phyloP scores from a whole-genome alignment of 2,329 filamentous ascomycete genomes.

The Periconia macrospinosa region DNA sequence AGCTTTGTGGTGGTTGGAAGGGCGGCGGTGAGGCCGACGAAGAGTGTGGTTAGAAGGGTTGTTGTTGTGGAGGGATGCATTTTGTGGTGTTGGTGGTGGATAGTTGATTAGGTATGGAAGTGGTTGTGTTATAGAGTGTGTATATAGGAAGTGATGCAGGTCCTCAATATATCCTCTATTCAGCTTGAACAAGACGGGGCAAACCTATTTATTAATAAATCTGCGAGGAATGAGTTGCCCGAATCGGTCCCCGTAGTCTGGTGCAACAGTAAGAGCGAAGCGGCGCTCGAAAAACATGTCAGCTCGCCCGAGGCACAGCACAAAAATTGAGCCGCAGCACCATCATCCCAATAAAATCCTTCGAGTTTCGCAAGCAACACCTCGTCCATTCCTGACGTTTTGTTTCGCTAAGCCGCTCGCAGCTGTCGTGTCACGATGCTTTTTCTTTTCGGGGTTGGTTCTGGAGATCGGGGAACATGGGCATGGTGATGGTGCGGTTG shows the following conservation, averaged over 20 bases:
- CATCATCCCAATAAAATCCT: not conserved
- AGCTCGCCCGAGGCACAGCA: not conserved
- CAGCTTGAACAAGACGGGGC: no score
- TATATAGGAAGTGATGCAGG: no score
- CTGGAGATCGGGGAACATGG: not conserved
- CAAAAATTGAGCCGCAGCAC: not conserved
- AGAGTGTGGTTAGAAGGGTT: conserved; percentile 4
- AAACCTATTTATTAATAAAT: no score
- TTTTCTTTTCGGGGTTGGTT: not conserved
- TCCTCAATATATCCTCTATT: no score
- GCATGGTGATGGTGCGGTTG: no score
- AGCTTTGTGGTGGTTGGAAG: conserved; percentile 2
- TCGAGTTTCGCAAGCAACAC: not conserved
- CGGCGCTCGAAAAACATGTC: not conserved
- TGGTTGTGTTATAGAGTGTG: no score
- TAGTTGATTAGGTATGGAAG: no score
- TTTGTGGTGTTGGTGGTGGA: no score
- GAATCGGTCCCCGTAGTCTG: no score
- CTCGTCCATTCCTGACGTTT: no score
- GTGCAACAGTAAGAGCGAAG: not conserved
- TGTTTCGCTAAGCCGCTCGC: no score
- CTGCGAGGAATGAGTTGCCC: no score
- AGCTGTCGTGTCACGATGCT: not conserved
- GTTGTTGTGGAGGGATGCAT: not conserved
- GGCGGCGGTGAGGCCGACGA: conserved; percentile 4